A percentile compares a stretch with the other conserved stretches of the same genome.
Evolutionary conservation across 768 basidiomycete genomes (phyloP).

Genomic region (Dioszegia crocea): DNA sequence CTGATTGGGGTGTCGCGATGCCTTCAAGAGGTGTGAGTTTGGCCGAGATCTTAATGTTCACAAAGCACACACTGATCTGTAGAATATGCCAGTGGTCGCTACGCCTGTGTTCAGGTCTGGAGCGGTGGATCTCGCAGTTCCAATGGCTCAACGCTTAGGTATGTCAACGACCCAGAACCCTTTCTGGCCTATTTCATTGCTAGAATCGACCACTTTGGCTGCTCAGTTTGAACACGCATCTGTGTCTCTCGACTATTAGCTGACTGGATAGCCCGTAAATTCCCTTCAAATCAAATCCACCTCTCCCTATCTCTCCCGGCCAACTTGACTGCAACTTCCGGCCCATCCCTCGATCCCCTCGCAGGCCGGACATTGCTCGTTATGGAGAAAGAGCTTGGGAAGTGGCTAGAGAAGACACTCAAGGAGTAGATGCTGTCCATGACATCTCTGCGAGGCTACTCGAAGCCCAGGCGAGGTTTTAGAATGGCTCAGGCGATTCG

Average conservation of each 20-base stretch:
- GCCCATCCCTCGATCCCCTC: constrained; percentile 32
- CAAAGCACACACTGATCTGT: neutral
- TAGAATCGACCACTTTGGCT: too few species aligned
- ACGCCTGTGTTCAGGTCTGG: constrained; percentile 35
- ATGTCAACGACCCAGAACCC: neutral
- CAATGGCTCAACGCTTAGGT: constrained; percentile 41
- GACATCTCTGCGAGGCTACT: too few species aligned
- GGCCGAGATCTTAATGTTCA: neutral
- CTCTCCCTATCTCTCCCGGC: constrained; percentile 36
- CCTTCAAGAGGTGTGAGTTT: constrained; percentile 35
- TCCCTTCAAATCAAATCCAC: constrained; percentile 38
- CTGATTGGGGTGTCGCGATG: constrained; percentile 43
- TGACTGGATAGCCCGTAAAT: constrained; percentile 27
- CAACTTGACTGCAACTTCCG: constrained; percentile 23
- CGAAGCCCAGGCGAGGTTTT: too few species aligned
- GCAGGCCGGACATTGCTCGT: constrained; percentile 29
- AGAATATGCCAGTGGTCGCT: constrained; percentile 33
- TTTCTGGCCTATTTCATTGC: neutral
- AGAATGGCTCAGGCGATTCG: too few species aligned
- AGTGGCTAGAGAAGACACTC: constrained; percentile 19
- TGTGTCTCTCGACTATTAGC: too few species aligned
- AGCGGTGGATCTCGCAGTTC: constrained; percentile 26
- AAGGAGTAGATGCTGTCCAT: too few species aligned
- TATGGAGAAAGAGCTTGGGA: constrained; percentile 40
- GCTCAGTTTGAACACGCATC: too few species aligned